Evolutionary conservation across 495 filamentous ascomycete genomes (phyloP), one percentile per base, ranked within the genome.

Genomic region (Saxophila tyrrhenica): DNA sequence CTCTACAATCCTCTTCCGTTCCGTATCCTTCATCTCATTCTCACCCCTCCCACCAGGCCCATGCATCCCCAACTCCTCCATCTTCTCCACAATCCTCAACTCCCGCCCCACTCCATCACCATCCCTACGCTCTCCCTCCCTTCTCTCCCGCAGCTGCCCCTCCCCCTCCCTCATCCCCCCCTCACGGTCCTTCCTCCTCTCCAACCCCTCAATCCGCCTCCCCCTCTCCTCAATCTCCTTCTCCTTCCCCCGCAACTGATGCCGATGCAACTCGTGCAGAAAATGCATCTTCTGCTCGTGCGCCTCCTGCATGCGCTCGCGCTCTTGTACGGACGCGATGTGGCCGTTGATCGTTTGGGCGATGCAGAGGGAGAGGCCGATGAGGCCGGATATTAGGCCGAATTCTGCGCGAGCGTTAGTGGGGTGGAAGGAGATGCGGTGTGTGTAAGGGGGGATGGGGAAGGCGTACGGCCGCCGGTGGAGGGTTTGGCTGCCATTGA

Each of bases 241-340:
- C 7, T 50, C 48, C 48, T 39, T 50, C 5, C 15, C 15, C 24
- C 20, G 25, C 24, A 50, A 16, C 48, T 50, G 25, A n/a, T 39
- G 24, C 11, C 48, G 48, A 50, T 50, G 48, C 20, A 50, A 50
- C 29, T 50, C 48, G 16, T 50, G 48, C 48, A 50, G 38, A 39
- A 21, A 50, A 17, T 35, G 29, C 48, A 50, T 50, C 29, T 50
- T 50, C 48, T 50, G 48, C 48, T 50, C 48, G 29, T 50, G 48
- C 48, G 25, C 15, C 20, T 50, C 48, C 48, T 50, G 48, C 48
- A 50, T 19, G 24, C 29, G 24, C 19, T 50, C 48, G 25, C 48
- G 48, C 48, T 50, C 48, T 11, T 19, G 3, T 13, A 13, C 29
- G n/a, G 48, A 16, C 8, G 9, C 48, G 20, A 48, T 20, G 48